Percentiles rank a stretch among this genome's conserved stretches.
phyloP scores from a whole-genome alignment of 1,284 basidiomycete species.

The Stygiomarasmius scandens region DNA sequence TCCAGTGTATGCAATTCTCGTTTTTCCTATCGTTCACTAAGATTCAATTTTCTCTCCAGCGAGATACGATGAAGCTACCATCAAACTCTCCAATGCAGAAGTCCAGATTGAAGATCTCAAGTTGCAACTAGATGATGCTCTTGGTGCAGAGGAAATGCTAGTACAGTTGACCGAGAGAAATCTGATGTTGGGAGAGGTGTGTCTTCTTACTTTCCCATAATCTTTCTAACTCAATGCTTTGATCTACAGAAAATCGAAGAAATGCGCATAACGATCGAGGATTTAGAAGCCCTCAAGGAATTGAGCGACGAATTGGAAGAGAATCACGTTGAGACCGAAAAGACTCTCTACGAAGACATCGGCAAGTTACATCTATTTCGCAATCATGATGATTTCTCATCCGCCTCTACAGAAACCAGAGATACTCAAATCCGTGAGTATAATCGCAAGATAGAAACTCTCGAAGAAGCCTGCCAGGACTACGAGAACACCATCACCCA shows the following conservation, averaged over 20 bases:
- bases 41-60: constrained; percentile 44
- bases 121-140: constrained; percentile 90
- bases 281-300: constrained; percentile 94
- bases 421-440: constrained; percentile 74
- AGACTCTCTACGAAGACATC: constrained; percentile 88
- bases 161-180: constrained; percentile 96
- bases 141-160: constrained; percentile 95
- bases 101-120: constrained; percentile 94
- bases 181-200: constrained; percentile 84
- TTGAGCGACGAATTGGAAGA: constrained; percentile 98
- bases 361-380: constrained; percentile 47
- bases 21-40: not conserved
- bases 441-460: constrained; percentile 57
- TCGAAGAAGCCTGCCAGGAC: constrained; percentile 83
- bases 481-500: constrained; percentile 86
- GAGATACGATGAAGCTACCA: constrained; percentile 78
- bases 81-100: constrained; percentile 85
- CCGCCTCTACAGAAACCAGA: constrained; percentile 59
- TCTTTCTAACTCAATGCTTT: not conserved
- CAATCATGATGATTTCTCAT: constrained; percentile 1
- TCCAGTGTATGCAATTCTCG: constrained; percentile 55
- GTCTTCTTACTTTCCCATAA: not conserved
- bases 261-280: constrained; percentile 93
- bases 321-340: constrained; percentile 94
- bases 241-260: constrained; percentile 88